phyloP scores from a whole-genome alignment of 176 grass and related monocot species.

The Phragmites australis region DNA sequence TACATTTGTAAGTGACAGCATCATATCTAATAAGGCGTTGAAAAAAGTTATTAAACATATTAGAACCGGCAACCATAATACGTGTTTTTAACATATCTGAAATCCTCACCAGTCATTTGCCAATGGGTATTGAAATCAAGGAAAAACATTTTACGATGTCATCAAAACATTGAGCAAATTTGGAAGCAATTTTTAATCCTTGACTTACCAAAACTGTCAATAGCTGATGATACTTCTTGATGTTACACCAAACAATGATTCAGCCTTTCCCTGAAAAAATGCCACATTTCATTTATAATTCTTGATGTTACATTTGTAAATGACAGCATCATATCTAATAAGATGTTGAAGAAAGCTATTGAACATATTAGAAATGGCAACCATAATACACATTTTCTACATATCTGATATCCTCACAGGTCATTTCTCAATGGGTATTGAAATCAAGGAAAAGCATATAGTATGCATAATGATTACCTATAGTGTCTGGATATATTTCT shows the following conservation, averaged over 20 bases:
- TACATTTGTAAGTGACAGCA: conserved; percentile 4
- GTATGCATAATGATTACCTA: background rate
- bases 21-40: conserved; percentile 14
- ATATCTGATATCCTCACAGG: background rate
- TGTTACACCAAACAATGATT: conserved; percentile 77
- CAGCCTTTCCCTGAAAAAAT: conserved; percentile 48
- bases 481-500: background rate
- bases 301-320: conserved; percentile 1
- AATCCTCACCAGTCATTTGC: background rate
- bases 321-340: conserved; percentile 21
- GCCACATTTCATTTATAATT: background rate
- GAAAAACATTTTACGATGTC: conserved; percentile 24
- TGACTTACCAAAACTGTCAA: conserved; percentile 74
- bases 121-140: conserved; percentile 18
- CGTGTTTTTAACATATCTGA: background rate
- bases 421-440: background rate
- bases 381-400: background rate
- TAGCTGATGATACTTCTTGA: conserved; percentile 84
- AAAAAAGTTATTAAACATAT: background rate
- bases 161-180: conserved; percentile 13
- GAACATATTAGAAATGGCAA: conserved; percentile 16
- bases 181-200: background rate
- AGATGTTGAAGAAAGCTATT: background rate
- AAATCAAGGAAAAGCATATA: conserved; percentile 5
- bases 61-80: conserved; percentile 14